Evolutionary conservation across 306 rosid genomes (phyloP), one percentile per base, ranked within the genome.

Genomic region (Casuarina equisetifolia): DNA sequence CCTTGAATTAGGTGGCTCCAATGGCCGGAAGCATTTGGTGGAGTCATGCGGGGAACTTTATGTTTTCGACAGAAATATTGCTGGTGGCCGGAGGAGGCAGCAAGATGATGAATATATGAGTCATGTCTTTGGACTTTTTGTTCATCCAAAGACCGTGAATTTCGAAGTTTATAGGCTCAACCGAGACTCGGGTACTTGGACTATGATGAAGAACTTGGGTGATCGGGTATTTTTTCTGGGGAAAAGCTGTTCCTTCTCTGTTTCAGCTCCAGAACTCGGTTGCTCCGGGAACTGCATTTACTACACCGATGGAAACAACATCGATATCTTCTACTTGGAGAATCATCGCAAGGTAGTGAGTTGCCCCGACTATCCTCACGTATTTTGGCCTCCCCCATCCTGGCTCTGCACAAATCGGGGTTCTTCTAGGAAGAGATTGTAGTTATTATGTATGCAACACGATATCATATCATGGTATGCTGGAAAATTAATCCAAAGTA

Each of bases 131-230:
- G 3, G 2, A 15, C 4, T 15, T 17, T 6, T 17, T 15, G 20
- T 40, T 66, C 1, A 12, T 66, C 13, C 19, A 0, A 16, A 9
- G 6, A 66, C 35, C 3, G 11, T 70, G 20, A 66, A 11, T 74
- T 40, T 84, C 9, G 61, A 53, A 54, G 84, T 84, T 32, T 79
- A 84, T 73, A 79, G 66, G 86, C 67, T 86, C 77, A 86, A 81
- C 64, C 82, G 84, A 35, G 87, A 81, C 39, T 73, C 78, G 79
- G 85, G 84, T 3, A 69, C 6, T 36, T 84, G 87, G 90, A 58
- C 67, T 11, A 72, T 49, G 77, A 52, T 84, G 1, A 36, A 76
- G 45, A 46, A 70, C 45, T 78, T 87, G 85, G 82, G 70, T 12
- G 80, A 71, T 43, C 49, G 9, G 40, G 19, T 69, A 2, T 72